Percentiles rank a stretch among this genome's conserved stretches.
These are phyloP conservation scores for Yamadazyma tumulicola DNA, from an alignment of 805 yeast species.

Conservation along the genomic window DNA sequence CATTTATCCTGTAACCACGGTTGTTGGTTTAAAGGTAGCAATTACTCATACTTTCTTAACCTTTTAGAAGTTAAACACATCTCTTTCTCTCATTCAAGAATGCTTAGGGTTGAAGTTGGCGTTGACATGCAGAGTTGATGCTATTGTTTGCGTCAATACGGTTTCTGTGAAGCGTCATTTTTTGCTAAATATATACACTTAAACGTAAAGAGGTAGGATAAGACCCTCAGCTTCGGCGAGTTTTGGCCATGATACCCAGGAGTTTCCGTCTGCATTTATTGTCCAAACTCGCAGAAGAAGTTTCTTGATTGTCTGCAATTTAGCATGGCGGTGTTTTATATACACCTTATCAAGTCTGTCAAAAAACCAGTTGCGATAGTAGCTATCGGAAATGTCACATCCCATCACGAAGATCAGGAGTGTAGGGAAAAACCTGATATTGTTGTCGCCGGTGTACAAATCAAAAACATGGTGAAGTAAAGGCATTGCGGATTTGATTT, in stretches of 20 bases:
- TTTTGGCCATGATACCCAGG: constrained; percentile 3
- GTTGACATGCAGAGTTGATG: too few relatives aligned
- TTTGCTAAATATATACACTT: too few relatives aligned
- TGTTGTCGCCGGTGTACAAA: not conserved
- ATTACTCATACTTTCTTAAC: too few relatives aligned
- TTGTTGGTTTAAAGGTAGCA: too few relatives aligned
- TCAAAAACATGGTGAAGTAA: not conserved
- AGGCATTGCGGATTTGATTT: not conserved
- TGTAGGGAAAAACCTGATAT: not conserved
- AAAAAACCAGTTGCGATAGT: not conserved
- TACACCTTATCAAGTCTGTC: not conserved
- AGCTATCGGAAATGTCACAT: not conserved
- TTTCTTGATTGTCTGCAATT: not conserved
- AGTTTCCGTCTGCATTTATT: not conserved
- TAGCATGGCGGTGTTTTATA: not conserved
- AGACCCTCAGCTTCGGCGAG: constrained; percentile 1
- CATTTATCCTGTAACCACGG: too few relatives aligned
- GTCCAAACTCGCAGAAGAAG: not conserved
- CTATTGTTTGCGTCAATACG: too few relatives aligned
- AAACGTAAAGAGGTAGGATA: constrained; percentile 2
- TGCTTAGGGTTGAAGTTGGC: too few relatives aligned
- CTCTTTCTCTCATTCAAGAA: too few relatives aligned
- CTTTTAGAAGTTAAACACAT: too few relatives aligned
- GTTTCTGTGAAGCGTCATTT: too few relatives aligned
- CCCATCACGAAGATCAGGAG: not conserved